Evolutionary conservation across 176 grass and related monocot species (phyloP).

Genomic region (Hyparrhenia diplandra): DNA sequence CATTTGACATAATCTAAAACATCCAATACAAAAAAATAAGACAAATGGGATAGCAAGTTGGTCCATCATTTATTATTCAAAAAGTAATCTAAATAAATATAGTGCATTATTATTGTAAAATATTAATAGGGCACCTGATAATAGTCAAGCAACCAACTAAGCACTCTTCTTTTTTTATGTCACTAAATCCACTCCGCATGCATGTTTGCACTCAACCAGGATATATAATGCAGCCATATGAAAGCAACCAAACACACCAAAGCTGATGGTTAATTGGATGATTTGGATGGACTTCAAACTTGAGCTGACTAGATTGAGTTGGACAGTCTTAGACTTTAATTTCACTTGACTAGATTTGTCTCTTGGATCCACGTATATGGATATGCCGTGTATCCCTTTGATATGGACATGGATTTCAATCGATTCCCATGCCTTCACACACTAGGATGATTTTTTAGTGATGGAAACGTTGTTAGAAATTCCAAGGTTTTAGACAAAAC

Average conservation of each 20-base stretch:
- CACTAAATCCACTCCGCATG: not conserved
- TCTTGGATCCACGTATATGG: too few species aligned
- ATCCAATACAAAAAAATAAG: not conserved
- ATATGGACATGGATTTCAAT: too few species aligned
- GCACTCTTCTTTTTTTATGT: not conserved
- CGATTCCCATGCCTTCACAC: not conserved
- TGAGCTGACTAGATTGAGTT: not conserved
- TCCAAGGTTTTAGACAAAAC: not conserved
- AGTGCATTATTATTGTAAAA: not conserved
- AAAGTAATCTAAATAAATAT: not conserved
- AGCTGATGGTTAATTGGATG: not conserved
- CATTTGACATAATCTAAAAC: conserved; percentile 42
- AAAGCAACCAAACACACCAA: not conserved
- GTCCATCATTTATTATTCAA: not conserved
- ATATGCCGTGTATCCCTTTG: too few species aligned
- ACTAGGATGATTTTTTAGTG: not conserved
- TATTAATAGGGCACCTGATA: too few species aligned
- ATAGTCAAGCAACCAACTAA: not conserved
- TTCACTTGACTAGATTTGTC: not conserved
- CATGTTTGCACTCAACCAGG: too few species aligned
- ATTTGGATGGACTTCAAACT: not conserved
- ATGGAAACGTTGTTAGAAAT: not conserved
- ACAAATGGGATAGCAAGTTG: not conserved
- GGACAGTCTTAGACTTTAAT: not conserved
- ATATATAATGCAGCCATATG: not conserved